Evolutionary conservation across 768 basidiomycete species (phyloP).

Genomic region (Russula compacta): DNA sequence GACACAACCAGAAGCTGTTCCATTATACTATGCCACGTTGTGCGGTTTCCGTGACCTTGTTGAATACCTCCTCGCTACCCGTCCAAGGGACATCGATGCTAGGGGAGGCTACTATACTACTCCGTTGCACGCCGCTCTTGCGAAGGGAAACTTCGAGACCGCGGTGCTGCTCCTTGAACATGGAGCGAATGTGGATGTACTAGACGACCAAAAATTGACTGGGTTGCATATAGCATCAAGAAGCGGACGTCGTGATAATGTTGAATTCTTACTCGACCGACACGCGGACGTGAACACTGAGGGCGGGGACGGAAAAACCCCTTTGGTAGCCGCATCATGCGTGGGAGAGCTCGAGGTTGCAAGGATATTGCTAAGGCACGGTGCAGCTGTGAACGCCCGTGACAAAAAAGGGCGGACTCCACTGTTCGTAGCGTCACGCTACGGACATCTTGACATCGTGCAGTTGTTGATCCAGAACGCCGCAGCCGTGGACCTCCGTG

Average conservation of each 20-base stretch:
- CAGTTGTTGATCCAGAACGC: too few species aligned
- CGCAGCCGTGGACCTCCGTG: too few species aligned
- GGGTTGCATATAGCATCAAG: neutral
- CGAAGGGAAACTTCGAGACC: neutral
- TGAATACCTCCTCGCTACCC: neutral
- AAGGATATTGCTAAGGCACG: neutral
- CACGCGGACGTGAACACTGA: neutral
- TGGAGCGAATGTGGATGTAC: neutral
- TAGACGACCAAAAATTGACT: neutral
- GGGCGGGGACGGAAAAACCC: neutral
- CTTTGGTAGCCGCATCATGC: neutral
- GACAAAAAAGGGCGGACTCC: too few species aligned
- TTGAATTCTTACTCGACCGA: neutral
- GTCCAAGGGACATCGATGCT: neutral
- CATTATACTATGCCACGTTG: neutral
- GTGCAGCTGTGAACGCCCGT: neutral
- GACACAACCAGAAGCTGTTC: neutral
- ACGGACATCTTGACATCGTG: too few species aligned
- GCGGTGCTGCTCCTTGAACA: neutral
- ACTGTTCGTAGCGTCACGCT: too few species aligned
- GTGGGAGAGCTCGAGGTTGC: neutral
- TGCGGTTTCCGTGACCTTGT: neutral
- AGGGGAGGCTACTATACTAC: neutral
- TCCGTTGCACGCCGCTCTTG: neutral
- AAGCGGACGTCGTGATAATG: neutral